Conservation (phyloP, 306 rosid genomes). For the Phaseolus lunatus region DNA sequence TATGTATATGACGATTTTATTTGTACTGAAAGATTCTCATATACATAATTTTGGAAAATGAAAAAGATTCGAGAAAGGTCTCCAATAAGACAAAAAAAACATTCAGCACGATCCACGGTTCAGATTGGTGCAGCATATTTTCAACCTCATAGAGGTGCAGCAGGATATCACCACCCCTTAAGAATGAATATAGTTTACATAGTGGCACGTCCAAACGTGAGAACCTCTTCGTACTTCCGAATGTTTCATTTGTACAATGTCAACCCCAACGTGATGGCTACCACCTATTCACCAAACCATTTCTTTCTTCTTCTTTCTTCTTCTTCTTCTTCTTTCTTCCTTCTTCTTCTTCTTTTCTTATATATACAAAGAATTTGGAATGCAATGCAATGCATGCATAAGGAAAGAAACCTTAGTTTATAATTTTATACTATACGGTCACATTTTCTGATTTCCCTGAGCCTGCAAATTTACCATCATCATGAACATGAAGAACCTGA, state of each 20-base stretch:
- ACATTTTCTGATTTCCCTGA: constrained; percentile 24
- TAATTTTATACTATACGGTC: not conserved
- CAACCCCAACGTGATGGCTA: constrained; percentile 65
- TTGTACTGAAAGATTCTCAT: too few species aligned
- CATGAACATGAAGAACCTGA: constrained; percentile 51
- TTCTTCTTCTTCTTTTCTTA: constrained; percentile 13
- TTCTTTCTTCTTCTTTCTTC: not conserved
- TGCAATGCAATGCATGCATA: not conserved
- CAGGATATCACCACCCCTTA: constrained; percentile 26
- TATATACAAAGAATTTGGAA: constrained; percentile 9
- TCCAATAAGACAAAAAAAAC: not conserved
- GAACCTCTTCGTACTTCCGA: constrained; percentile 53
- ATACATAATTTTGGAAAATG: too few species aligned
- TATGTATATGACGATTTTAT: too few species aligned
- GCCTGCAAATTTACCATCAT: constrained; percentile 26
- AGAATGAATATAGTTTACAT: constrained; percentile 9
- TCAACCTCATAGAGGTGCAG: not conserved
- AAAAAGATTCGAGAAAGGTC: too few species aligned
- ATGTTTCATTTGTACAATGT: constrained; percentile 34
- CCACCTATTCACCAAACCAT: constrained; percentile 33
- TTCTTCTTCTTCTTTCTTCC: too few species aligned
- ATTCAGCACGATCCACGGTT: not conserved
- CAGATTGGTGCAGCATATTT: not conserved
- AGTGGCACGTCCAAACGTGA: constrained; percentile 63
- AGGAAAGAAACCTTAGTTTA: not conserved